These are phyloP conservation scores for Penicillium bialowiezense DNA, from an alignment of 495 filamentous ascomycete genomes.

Conservation along the genomic window DNA sequence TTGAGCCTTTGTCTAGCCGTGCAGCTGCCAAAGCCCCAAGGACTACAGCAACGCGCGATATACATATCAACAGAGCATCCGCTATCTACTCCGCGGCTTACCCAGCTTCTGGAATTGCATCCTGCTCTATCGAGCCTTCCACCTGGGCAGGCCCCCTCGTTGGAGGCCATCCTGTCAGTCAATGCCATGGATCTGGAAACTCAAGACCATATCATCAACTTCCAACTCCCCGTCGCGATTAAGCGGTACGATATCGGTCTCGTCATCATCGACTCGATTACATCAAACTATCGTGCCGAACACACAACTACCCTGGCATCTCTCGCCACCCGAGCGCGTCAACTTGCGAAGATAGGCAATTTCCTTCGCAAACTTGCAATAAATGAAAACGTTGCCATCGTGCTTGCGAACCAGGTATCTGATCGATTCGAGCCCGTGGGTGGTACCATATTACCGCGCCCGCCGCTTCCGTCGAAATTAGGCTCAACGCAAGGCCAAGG, in stretches of 20 bases:
- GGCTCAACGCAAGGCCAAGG: conserved; percentile 19
- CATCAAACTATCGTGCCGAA: conserved; percentile 92
- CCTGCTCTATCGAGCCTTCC: conserved; percentile 54
- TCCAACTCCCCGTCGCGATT: conserved; percentile 86
- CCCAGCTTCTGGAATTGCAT: conserved; percentile 70
- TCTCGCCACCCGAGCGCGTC: conserved; percentile 52
- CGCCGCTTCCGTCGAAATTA: conserved; percentile 13
- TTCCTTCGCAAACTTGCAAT: conserved; percentile 71
- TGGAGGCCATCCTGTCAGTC: conserved; percentile 70
- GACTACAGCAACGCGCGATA: conserved; percentile 65
- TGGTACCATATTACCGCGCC: conserved; percentile 1
- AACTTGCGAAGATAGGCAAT: conserved; percentile 74
- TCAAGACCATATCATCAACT: conserved; percentile 91
- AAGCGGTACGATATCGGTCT: conserved; percentile 70
- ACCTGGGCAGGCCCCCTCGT: conserved; percentile 53
- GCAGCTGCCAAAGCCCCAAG: conserved; percentile 72
- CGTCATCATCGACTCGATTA: conserved; percentile 83
- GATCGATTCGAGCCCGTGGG: conserved; percentile 64
- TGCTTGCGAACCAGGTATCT: conserved; percentile 94
- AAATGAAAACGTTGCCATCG: conserved; percentile 71
- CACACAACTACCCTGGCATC: conserved; percentile 46
- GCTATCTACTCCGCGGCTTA: conserved; percentile 73
- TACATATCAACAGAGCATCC: conserved; percentile 96
- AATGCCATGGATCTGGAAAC: conserved; percentile 88
- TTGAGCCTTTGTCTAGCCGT: conserved; percentile 77